Percentiles rank a stretch among this genome's conserved stretches.
Conservation (phyloP, 345 rosid species). For the Erucastrum elatum region DNA sequence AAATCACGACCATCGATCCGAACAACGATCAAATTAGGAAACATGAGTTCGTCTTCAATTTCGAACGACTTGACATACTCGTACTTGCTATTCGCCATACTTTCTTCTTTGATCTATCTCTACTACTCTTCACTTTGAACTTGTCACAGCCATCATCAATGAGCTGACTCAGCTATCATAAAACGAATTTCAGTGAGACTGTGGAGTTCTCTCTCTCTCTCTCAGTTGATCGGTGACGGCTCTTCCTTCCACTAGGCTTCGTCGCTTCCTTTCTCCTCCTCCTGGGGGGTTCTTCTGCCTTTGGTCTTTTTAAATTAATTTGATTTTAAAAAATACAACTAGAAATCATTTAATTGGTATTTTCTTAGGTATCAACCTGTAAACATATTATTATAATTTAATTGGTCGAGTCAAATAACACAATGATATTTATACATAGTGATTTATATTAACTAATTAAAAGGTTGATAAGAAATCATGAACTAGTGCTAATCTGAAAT, state of each 20-base stretch:
- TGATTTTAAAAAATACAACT: too few relatives aligned
- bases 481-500: too few relatives aligned
- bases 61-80: slow-evolving; percentile 87
- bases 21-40: slow-evolving; percentile 64
- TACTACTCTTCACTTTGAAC: not conserved
- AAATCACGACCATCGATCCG: slow-evolving; percentile 60
- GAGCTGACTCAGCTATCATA: not conserved
- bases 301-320: not conserved
- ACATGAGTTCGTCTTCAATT: slow-evolving; percentile 64
- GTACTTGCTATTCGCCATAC: slow-evolving; percentile 90
- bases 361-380: too few relatives aligned
- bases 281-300: not conserved
- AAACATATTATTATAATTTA: too few relatives aligned
- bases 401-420: too few relatives aligned
- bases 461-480: too few relatives aligned
- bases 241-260: not conserved
- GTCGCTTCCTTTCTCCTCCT: not conserved
- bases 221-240: not conserved
- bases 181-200: not conserved
- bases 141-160: not conserved
- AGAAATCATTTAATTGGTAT: too few relatives aligned
- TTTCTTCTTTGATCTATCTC: not conserved
- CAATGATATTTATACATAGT: too few relatives aligned
- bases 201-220: not conserved
- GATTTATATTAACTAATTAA: too few relatives aligned